Base-by-base conservation (phyloP, 306 rosid genomes). In the Mimosa pudica region DNA sequence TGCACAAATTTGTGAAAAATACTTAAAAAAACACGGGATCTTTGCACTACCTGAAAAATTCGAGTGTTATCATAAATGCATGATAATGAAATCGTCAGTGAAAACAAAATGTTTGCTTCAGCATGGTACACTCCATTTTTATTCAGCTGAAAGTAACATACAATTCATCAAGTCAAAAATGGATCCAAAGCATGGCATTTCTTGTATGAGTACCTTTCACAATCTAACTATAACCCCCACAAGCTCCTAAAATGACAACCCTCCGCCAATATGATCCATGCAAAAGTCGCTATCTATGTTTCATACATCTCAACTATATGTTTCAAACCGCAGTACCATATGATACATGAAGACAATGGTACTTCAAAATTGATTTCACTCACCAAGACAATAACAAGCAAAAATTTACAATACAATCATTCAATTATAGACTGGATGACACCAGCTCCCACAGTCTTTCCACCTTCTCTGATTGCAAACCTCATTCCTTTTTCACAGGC, bases 401-500 rank as follows among this genome's bases (percentile, higher is more conserved):
- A 30, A 20, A 33, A 10, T 49, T 55, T 54, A 20, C 48, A 64
- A 24, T 10, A 17, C 45, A 63, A 20, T 83, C 78, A 83, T 77
- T 75, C 70, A 14, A 83, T 75, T 14, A 83, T 79, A 10, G 80
- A 75, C 70, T 83, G 77, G 47, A 83, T 79, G 70, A 83, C 78
- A 60, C 86, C 81, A 75, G 86, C 86, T 8, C 81, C 83, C 54
- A 79, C 83, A 8, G 83, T 83, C 81, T 79, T 83, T 57, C 78
- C 83, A 41, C 83, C 83, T 83, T 83, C 86, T 66, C 83, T 83
- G 35, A 79, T 79, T 14, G 86, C 86, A 79, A 83, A 83, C 30
- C 86, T 79, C 86, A 83, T 75, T 46, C 86, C 86, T 36, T 83
- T 77, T 77, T 82, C 82, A 55, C 86, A 83, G 71, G 83, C 84